phyloP scores from a whole-genome alignment of 352 stramenopile species.

The Globisporangium takayamanum region DNA sequence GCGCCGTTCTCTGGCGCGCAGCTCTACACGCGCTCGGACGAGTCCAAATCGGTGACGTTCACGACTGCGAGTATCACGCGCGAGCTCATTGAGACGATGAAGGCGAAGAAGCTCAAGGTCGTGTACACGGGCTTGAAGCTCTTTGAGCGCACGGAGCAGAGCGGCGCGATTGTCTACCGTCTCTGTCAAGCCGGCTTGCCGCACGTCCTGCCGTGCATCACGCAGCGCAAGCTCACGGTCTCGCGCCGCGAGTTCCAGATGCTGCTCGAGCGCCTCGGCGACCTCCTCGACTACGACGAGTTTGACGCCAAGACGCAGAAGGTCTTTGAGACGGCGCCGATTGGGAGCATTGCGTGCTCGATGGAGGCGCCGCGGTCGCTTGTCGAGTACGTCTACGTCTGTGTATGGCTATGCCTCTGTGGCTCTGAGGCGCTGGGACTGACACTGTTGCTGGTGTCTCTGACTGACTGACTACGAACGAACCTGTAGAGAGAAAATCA shows the following conservation, averaged over 20 bases:
- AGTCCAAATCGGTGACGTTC: constrained; percentile 82
- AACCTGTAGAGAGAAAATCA: constrained; percentile 52
- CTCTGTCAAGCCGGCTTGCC: constrained; percentile 85
- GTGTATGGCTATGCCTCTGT: neutral
- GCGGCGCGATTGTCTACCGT: constrained; percentile 73
- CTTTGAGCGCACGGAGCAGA: constrained; percentile 86
- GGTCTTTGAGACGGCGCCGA: constrained; percentile 44
- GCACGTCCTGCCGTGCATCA: constrained; percentile 83
- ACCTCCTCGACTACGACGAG: constrained; percentile 80
- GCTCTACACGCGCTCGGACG: constrained; percentile 85
- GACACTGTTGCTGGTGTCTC: constrained; percentile 11
- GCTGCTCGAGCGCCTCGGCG: constrained; percentile 73
- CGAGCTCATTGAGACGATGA: constrained; percentile 76
- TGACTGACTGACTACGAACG: neutral
- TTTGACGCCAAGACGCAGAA: constrained; percentile 48
- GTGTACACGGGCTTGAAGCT: constrained; percentile 91
- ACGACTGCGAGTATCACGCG: constrained; percentile 82
- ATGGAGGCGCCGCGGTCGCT: constrained; percentile 56
- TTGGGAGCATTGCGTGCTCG: constrained; percentile 78
- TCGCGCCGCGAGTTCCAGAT: constrained; percentile 76
- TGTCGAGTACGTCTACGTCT: constrained; percentile 48
- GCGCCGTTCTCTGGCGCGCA: constrained; percentile 63
- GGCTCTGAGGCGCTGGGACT: constrained; percentile 1
- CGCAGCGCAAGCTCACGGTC: constrained; percentile 55
- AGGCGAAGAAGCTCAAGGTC: constrained; percentile 83